phyloP scores from a whole-genome alignment of 441 rosid species.

The Raphanus hybrid region DNA sequence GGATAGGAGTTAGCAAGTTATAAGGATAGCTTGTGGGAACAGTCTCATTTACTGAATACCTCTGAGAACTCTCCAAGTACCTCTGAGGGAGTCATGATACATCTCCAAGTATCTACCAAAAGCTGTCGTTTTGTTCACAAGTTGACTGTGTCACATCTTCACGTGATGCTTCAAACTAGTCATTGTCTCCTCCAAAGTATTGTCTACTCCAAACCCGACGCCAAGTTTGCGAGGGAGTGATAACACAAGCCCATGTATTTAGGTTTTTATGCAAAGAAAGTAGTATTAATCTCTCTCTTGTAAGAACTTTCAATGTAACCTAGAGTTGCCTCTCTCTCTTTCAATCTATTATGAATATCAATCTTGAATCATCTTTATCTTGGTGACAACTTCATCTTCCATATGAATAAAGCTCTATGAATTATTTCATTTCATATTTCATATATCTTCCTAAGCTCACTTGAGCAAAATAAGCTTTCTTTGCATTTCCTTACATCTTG shows the following conservation, averaged over 20 bases:
- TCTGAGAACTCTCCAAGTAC: too few species aligned
- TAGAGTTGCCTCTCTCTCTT: neutral
- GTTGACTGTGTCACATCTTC: neutral
- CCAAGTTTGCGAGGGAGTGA: neutral
- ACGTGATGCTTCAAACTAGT: too few species aligned
- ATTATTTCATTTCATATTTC: neutral
- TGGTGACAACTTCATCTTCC: neutral
- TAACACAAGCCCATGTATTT: neutral
- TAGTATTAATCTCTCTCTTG: too few species aligned
- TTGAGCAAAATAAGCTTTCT: neutral
- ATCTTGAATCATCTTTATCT: too few species aligned
- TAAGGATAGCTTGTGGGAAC: too few species aligned
- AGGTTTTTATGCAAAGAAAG: too few species aligned
- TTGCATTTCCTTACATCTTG: neutral
- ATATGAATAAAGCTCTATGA: neutral
- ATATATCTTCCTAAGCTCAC: neutral
- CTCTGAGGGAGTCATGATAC: too few species aligned
- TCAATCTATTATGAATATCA: neutral
- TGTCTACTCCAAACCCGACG: neutral
- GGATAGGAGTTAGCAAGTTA: too few species aligned
- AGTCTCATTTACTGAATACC: too few species aligned
- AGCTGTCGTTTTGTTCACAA: too few species aligned
- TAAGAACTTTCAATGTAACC: too few species aligned
- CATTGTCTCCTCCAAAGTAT: neutral
- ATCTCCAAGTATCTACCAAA: too few species aligned